Evolutionary conservation across 83 land plant species (phyloP), one percentile per base, ranked within the genome.

Genomic region (Diphasiastrum complanatum): DNA sequence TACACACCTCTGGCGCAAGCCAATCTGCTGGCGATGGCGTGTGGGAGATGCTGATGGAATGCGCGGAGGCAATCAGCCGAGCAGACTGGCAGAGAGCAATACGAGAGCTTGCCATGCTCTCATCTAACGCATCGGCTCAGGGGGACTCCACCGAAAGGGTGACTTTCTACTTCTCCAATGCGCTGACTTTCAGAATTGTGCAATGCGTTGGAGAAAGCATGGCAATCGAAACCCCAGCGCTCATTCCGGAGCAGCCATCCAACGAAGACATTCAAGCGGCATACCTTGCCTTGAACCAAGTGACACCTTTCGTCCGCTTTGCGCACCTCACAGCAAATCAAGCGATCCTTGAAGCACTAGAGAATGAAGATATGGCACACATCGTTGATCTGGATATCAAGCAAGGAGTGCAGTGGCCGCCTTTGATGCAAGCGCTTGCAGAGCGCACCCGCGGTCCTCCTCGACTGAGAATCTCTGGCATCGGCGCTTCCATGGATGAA

Each of bases 401-500:
- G 81, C 80, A 85, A 32, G 89, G 89, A 6, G 49, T 78, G 5
- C 89, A 85, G 33, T 85, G 89, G 89, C 79, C 89, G 0, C 68
- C 85, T 1, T 56, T 85, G 33, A 81, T 85, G 80, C 85, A 85
- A 45, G 82, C 89, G 2, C 49, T 85, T 14, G 79, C 47, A 2
- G 45, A 67, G 36, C 47, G 79, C 4, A 57, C 47, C 22, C 75
- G 65, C 16, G 80, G 83, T 4, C 74, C 74, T 1, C 81, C 83
- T 5, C 84, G 73, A 41, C 70, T 84, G 51, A 41, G 78, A 25
- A 84, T 84, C 76, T 80, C 87, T 1, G 81, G 84, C 2, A 1
- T 84, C 64, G 72, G 8, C 27, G 60, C 50, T 22, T 46, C 8
- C 48, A 74, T 2, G 67, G n/a, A n/a, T n/a, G n/a, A n/a, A n/a